Base-by-base conservation (phyloP, 148 eudicot species). In the Camellia sinensis region DNA sequence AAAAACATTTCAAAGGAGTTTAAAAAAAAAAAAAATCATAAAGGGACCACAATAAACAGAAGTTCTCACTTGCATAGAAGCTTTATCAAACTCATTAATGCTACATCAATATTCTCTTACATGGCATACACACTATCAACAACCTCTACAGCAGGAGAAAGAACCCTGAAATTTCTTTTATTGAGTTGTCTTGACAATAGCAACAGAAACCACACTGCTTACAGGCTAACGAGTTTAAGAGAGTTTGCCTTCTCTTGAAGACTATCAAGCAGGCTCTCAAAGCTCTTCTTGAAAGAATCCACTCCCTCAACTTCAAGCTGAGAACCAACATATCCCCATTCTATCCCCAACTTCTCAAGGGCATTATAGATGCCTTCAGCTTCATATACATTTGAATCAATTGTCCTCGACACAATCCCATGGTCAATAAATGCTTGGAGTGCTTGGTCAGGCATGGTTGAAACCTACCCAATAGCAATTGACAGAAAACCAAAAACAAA, bases 381-480 rank as follows among this genome's bases (percentile, higher is more conserved):
- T 84, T 93, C 94, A 7, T 97, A 90, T 46, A 95, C 88, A 72
- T 95, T 95, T 61, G 87, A 77, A 78, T 95, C 99, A 12, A 95
- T 95, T 56, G 99, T 93, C 86, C 99, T 90, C n/a, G 89, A 87
- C 61, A 92, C 97, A 41, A 89, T 75, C 41, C 99, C 99, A 52
- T 95, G 99, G 86, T 93, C 97, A 6, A 90, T 75, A 68, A 90
- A 95, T 78, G 99, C 99, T 88, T 82, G 86, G 43, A 95, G 97
- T 76, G 99, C 99, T 82, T 91, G 94, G 84, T 95, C 99, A 7
- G 99, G 99, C 99, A 95, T 95, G 75, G 99, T 95, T 74, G 99
- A 95, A 63, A 95, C 98, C 99, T 95, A 81, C 76, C 83, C 46
- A 43, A 71, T 60, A 57, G n/a, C 48, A 11, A 53, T 54, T 7